These are phyloP conservation scores for Candolleomyces eurysporus DNA, from an alignment of 768 basidiomycete species.

Conservation along the genomic window DNA sequence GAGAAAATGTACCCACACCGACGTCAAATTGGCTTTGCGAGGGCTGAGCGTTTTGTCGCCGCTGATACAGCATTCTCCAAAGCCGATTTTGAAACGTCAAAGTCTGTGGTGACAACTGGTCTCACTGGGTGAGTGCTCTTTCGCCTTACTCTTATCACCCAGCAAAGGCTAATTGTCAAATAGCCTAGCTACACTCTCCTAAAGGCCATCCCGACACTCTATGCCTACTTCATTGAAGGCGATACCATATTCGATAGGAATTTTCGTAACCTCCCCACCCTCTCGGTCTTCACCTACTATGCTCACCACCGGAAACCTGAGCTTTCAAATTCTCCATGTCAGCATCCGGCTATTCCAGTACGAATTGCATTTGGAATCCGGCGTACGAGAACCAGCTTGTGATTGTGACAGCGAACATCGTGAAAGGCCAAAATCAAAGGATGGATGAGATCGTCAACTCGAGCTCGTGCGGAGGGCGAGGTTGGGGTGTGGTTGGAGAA, in stretches of 20 bases:
- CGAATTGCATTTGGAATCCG: slow-evolving; percentile 95
- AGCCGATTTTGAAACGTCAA: slow-evolving; percentile 83
- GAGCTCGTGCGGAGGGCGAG: slow-evolving; percentile 83
- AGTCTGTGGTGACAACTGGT: slow-evolving; percentile 75
- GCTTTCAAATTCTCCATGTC: slow-evolving; percentile 80
- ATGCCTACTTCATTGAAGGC: slow-evolving; percentile 84
- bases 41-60: slow-evolving; percentile 86
- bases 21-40: slow-evolving; percentile 82
- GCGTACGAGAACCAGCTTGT: slow-evolving; percentile 85
- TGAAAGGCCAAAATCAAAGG: slow-evolving; percentile 70
- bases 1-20: slow-evolving; percentile 87
- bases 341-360: slow-evolving; percentile 67
- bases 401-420: slow-evolving; percentile 94
- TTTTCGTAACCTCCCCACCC: background rate
- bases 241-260: slow-evolving; percentile 85
- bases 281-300: background rate
- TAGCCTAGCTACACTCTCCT: slow-evolving; percentile 67
- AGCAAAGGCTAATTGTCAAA: background rate
- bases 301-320: background rate
- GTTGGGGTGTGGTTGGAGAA: slow-evolving; percentile 96
- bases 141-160: background rate
- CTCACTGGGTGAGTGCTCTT: slow-evolving; percentile 62
- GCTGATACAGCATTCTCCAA: slow-evolving; percentile 77
- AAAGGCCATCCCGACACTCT: slow-evolving; percentile 70
- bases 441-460: slow-evolving; percentile 95